Evolutionary conservation across 2,329 filamentous ascomycete species (phyloP), one percentile per base, ranked within the genome.

Genomic region (Juglanconis sp.): DNA sequence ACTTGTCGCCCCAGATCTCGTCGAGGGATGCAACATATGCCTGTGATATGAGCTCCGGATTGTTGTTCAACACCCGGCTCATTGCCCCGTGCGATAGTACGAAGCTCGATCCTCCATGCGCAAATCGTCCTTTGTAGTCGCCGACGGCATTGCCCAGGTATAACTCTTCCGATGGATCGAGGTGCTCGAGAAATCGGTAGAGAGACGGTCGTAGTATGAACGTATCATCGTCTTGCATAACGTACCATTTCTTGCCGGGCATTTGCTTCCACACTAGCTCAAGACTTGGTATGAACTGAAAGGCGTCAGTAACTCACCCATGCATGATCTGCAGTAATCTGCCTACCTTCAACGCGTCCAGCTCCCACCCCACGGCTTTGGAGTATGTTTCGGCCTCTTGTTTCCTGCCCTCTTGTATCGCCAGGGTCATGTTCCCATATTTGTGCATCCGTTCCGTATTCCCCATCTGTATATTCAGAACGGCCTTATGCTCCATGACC

Each of bases 121-220:
- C 82, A 62, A 86, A 86, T 40, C 82, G 76, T 2, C 74, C 77
- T 61, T 77, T 79, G 71, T 79, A 85, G 67, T 83, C 81, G 52
- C 83, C 83, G 13, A 85, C 79, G 2, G 81, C 79, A 60, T 85
- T 85, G 42, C 83, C 83, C 30, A 86, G 68, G 66, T 84, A 85
- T 47, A 80, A 74, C 13, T 79, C 76, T 55, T 73, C 70, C 5
- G 71, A 65, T 2, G 77, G 73, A 68, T 85, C 74, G 60, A 85
- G 70, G 59, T 82, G 81, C 17, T 74, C 73, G 13, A 85, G 72
- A 11, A 85, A 69, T 1, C 78, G 69, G 47, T 73, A 71, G 34
- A 85, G 69, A 11, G 82, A 81, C 3, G 77, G 73, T 55, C 76
- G 76, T 49, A 84, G 74, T 49, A 85, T 68, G 66, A 79, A 85